Conservation (phyloP, 208 protist species). For the Entamoeba invadens region DNA sequence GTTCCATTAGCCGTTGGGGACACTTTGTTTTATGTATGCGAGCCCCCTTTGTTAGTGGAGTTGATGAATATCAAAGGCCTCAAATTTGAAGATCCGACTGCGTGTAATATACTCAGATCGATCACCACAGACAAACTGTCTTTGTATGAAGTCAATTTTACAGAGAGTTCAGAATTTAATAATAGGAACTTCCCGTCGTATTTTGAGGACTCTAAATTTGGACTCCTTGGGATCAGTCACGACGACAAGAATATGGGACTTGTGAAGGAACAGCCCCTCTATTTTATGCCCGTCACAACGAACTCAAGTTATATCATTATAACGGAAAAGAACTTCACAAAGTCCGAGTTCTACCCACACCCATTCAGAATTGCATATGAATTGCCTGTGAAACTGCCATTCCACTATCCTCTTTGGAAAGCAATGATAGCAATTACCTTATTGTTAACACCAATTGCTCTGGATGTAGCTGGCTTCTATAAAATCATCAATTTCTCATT, state of each 20-base stretch:
- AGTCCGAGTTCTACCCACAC: not conserved
- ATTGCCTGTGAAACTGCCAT: not conserved
- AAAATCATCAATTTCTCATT: not conserved
- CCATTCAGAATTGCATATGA: not conserved
- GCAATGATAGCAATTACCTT: not conserved
- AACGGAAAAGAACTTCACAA: not conserved
- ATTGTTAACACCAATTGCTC: not conserved
- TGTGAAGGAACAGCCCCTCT: not conserved
- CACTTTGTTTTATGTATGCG: not conserved
- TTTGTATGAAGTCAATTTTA: not conserved
- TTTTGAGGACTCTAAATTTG: not conserved
- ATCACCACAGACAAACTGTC: not conserved
- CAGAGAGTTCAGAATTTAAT: not conserved
- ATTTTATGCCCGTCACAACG: not conserved
- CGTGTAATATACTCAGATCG: not conserved
- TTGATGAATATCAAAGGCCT: not conserved
- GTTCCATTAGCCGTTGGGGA: not conserved
- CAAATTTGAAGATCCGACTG: not conserved
- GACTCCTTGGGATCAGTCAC: not conserved
- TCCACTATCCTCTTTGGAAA: not conserved
- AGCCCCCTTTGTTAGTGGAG: not conserved
- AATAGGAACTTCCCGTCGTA: not conserved
- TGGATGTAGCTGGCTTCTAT: not conserved
- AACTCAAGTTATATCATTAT: not conserved
- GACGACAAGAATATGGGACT: not conserved